These are phyloP conservation scores for Eimeria sp. DNA, from an alignment of 169 alveolate species.

Conservation along the genomic window DNA sequence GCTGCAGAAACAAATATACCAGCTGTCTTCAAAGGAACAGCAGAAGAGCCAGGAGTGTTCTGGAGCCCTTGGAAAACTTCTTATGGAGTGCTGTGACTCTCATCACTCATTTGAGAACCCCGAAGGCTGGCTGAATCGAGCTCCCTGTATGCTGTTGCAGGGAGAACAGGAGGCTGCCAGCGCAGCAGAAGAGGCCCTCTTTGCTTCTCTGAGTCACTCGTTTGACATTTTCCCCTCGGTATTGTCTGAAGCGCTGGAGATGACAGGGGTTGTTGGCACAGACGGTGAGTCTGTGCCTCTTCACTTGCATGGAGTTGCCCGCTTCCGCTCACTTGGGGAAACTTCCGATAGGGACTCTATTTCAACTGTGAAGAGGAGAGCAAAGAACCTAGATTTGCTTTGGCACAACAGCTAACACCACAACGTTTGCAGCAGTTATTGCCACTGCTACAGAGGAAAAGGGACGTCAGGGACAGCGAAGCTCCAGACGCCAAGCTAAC, in stretches of 20 bases:
- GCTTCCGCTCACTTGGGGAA: background rate
- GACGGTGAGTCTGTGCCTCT: background rate
- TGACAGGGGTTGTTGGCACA: constrained; percentile 17
- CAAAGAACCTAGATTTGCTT: background rate
- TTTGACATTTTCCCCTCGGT: constrained; percentile 15
- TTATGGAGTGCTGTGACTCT: constrained; percentile 12
- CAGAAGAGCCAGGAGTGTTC: background rate
- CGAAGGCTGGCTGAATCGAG: background rate
- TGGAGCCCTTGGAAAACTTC: constrained; percentile 14
- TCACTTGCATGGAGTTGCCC: background rate
- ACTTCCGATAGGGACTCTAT: background rate
- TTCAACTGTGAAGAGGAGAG: background rate
- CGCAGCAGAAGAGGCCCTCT: constrained; percentile 46
- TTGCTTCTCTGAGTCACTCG: background rate
- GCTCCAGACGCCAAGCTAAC: constrained; percentile 21
- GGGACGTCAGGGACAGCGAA: constrained; percentile 41
- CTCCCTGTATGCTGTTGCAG: constrained; percentile 1
- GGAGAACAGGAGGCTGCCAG: background rate
- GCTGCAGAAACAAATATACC: background rate
- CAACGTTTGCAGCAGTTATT: background rate
- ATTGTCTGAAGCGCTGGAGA: constrained; percentile 43
- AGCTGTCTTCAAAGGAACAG: background rate
- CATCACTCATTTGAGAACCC: background rate
- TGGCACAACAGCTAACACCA: background rate
- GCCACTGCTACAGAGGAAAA: constrained; percentile 29